Base-by-base conservation (phyloP, 1,284 basidiomycete genomes). In the Meira nashicola region DNA sequence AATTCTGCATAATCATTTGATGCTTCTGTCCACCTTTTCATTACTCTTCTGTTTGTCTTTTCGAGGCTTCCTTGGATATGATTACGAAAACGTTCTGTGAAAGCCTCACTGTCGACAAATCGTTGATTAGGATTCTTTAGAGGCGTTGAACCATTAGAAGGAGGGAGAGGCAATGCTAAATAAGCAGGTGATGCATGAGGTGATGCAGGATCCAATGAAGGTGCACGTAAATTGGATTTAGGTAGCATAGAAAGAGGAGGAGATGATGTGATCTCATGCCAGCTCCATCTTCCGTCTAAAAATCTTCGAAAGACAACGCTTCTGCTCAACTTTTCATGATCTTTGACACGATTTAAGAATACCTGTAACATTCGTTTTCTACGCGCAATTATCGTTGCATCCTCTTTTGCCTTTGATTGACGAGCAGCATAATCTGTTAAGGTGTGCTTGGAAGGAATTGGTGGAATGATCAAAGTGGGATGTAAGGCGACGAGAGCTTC, bases 391-490 rank as follows among this genome's bases (percentile, higher is more conserved):
- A 97, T 87, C 1, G 87, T 86, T 1, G 88, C 86, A 74, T 99
- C 95, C 76, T 98, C 93, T 77, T 95, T 97, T 11, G 94, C 94
- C 80, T 94, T 96, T 59, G 84, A 87, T 77, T 96, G 94, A 80
- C 97, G 96, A 63, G 93, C 88, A 0, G 95, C 95, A 82, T 98
- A 98, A 74, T 98, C 95, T 28, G 90, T 86, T 33, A 99, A 83
- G 1, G 88, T 89, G 80, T 98, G 93, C 80, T 99, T 98, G 3
- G 90, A 92, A 0, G 95, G 95, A 63, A 99, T 95, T 39, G 95
- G 95, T 0, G 95, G 94, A 63, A 99, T 89, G 74, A 99, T 97
- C 68, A 94, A 82, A 12, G 93, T 96, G 0, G 95, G 95, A 79
- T 98, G 96, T 55, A 99, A 83, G 66, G 87, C 89, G 48, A 87